These are phyloP conservation scores for Anaeramoeba ignava DNA, from an alignment of 78 protist species.

Conservation along the genomic window DNA sequence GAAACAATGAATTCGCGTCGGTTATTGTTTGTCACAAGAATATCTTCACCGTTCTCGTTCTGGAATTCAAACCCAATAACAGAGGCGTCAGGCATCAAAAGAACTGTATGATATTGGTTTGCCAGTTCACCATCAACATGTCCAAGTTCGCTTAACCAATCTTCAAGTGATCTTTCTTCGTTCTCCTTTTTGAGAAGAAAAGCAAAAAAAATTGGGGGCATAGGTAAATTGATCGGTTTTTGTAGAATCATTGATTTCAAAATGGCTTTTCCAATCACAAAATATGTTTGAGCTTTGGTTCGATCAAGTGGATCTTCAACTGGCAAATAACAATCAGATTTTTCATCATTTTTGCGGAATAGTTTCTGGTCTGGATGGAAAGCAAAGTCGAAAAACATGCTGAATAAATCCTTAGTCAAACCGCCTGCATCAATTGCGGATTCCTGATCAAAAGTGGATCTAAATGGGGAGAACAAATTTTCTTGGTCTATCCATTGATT, in stretches of 20 bases:
- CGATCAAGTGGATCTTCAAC: not conserved
- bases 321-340: not conserved
- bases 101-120: not conserved
- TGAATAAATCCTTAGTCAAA: too few species aligned
- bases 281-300: not conserved
- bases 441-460: too few species aligned
- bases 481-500: too few species aligned
- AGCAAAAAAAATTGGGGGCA: not conserved
- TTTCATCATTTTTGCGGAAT: not conserved
- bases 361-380: too few species aligned
- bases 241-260: not conserved
- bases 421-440: too few species aligned
- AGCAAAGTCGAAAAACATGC: too few species aligned
- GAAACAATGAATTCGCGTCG: not conserved
- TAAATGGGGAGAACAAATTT: too few species aligned
- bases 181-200: not conserved
- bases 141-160: not conserved
- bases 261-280: not conserved
- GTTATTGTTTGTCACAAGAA: not conserved
- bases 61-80: not conserved
- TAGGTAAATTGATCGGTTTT: not conserved
- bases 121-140: not conserved
- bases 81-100: not conserved
- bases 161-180: not conserved
- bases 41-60: not conserved